Conservation (phyloP, 768 basidiomycete genomes). For the Amanita inopinata region DNA sequence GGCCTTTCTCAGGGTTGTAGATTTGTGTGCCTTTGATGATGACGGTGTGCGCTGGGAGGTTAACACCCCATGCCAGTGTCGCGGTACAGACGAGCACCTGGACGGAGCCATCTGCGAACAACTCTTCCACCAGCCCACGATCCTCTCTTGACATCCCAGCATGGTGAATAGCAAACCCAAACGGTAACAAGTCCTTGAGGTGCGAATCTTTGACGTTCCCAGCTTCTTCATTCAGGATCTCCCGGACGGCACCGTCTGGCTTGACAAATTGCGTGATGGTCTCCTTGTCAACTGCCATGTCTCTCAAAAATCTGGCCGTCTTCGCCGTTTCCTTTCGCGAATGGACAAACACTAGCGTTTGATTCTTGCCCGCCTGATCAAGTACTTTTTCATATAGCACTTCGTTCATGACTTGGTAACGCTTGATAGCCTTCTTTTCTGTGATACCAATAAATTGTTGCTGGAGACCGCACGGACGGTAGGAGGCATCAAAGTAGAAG, state of each 20-base stretch:
- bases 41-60: conserved; percentile 93
- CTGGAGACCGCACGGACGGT: conserved; percentile 89
- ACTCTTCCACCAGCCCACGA: conserved; percentile 84
- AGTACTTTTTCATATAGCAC: conserved; percentile 99
- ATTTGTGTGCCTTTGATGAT: conserved; percentile 99
- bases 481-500: conserved; percentile 95
- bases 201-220: conserved; percentile 75
- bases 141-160: conserved; percentile 94
- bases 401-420: conserved; percentile 97
- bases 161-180: conserved; percentile 97
- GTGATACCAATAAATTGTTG: conserved; percentile 97
- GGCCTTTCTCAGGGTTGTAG: conserved; percentile 97
- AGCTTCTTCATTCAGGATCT: conserved; percentile 81
- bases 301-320: conserved; percentile 89
- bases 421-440: conserved; percentile 98
- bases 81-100: conserved; percentile 96
- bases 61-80: conserved; percentile 99
- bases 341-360: conserved; percentile 94
- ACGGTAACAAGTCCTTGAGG: conserved; percentile 83
- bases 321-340: conserved; percentile 98
- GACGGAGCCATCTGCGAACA: conserved; percentile 86
- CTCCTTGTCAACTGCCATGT: conserved; percentile 94
- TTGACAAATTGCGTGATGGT: conserved; percentile 94
- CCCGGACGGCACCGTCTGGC: conserved; percentile 83
- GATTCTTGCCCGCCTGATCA: conserved; percentile 81